Conservation (phyloP, 1,139 yeast species). For the Lodderomyces metapsilosis region DNA sequence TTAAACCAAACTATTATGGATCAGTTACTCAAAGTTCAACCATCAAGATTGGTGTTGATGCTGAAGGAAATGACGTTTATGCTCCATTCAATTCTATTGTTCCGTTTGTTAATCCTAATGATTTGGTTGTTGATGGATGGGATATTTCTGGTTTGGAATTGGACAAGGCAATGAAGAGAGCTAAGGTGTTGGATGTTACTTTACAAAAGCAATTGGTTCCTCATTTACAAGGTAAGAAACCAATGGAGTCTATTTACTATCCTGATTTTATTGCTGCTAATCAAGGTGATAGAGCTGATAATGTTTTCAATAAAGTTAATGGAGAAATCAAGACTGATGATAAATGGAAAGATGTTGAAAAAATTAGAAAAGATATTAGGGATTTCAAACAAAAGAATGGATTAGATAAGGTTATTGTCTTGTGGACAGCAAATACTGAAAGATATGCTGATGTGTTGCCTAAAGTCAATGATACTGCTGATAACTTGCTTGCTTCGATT, state of each 20-base stretch:
- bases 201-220: conserved; percentile 76
- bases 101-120: conserved; percentile 89
- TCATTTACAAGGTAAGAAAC: conserved; percentile 61
- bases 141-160: conserved; percentile 76
- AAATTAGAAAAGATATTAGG: conserved; percentile 77
- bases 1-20: conserved; percentile 87
- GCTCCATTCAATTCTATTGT: conserved; percentile 90
- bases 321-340: conserved; percentile 55
- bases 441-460: conserved; percentile 76
- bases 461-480: conserved; percentile 88
- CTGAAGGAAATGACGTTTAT: conserved; percentile 79
- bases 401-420: conserved; percentile 82
- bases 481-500: conserved; percentile 70
- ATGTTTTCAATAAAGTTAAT: conserved; percentile 57
- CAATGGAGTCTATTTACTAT: conserved; percentile 85
- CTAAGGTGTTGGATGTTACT: conserved; percentile 82
- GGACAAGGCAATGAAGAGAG: conserved; percentile 78
- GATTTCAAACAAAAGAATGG: conserved; percentile 71
- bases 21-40: conserved; percentile 96
- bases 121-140: conserved; percentile 92
- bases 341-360: conserved; percentile 91
- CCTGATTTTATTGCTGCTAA: conserved; percentile 97
- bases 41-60: conserved; percentile 82
- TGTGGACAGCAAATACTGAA: conserved; percentile 98
- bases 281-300: conserved; percentile 90